Base-by-base conservation (phyloP, 75 land plant species). In the Cupressus sempervirens region DNA sequence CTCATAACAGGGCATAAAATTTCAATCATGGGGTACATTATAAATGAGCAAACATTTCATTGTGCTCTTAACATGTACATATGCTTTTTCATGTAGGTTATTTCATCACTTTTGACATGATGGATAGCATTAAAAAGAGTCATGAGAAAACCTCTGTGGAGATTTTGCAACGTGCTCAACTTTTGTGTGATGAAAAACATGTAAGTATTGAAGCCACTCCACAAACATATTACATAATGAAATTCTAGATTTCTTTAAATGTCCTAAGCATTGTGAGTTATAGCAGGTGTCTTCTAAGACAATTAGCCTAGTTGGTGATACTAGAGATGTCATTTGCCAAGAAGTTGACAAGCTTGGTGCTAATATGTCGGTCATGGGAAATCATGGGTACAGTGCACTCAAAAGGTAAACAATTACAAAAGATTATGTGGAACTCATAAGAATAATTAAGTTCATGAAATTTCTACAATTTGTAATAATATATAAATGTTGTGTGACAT, bases 361-460 rank as follows among this genome's bases (percentile, higher is more conserved):
- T 18, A 32, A 79, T 52, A 54, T 87, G 40, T 62, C 85, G 83
- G 86, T 87, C 35, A 85, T 87, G 86, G 88, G 88, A 32, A 87
- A 81, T 81, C 86, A 85, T 84, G 88, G 88, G 1, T 58, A 77
- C 81, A 86, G 88, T 30, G 67, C 75, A 45, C 35, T 87, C 38
- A 87, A 87, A 80, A 85, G 88, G 88, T 87, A 72, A 58, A 18
- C 36, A 72, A 72, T 13, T 50, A 50, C 12, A 50, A 50, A 50
- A 13, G 53, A 50, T 48, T 4, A 8, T 48, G 50, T 50, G 15
- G 2, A 13, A 50, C 15, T 12, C 14, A 1, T 50, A 50, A 1
- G 53, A 50, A 50, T 50, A 50, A 50, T 38, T 2, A 38, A 38
- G 2, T 38, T 38, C 40, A 38, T 38, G 40, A 38, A 38, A 38